Percentiles rank a stretch among this genome's conserved stretches.
Conservation (phyloP, 345 rosid genomes). For the Aquilaria sinensis region DNA sequence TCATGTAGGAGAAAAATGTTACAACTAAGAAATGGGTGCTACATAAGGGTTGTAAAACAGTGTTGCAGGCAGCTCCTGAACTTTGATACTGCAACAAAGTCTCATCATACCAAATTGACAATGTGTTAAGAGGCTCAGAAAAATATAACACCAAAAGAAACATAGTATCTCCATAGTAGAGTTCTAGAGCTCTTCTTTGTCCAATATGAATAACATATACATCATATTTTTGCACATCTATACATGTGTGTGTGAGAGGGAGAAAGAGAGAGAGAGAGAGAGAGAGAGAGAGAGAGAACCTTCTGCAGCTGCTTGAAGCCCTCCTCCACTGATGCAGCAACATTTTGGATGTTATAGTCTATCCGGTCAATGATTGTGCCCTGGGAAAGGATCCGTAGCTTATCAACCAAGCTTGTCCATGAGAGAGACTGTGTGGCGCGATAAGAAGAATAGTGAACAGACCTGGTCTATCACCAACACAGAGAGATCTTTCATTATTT, state of each 20-base stretch:
- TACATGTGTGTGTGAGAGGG: too few relatives aligned
- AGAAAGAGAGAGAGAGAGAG: background rate
- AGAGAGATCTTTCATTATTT: slow-evolving; percentile 89
- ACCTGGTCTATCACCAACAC: slow-evolving; percentile 96
- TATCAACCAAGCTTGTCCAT: background rate
- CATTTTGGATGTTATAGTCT: slow-evolving; percentile 83
- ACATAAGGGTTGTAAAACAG: too few relatives aligned
- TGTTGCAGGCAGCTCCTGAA: too few relatives aligned
- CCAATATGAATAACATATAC: too few relatives aligned
- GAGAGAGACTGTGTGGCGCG: background rate
- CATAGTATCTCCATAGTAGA: background rate
- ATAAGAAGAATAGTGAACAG: slow-evolving; percentile 8
- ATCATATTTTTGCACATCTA: background rate
- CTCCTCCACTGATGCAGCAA: slow-evolving; percentile 64
- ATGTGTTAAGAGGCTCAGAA: too few relatives aligned
- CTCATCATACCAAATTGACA: too few relatives aligned
- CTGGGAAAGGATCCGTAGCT: slow-evolving; percentile 29
- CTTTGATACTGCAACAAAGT: too few relatives aligned
- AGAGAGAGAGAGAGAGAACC: slow-evolving; percentile 31
- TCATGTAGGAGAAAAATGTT: too few relatives aligned
- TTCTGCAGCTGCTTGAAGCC: slow-evolving; percentile 79
- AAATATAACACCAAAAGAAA: background rate
- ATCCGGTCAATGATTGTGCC: slow-evolving; percentile 88
- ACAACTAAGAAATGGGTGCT: too few relatives aligned
- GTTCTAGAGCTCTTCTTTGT: too few relatives aligned